These are phyloP conservation scores for Oryza officinalis DNA, from an alignment of 176 grass and related monocot genomes.

Conservation along the genomic window DNA sequence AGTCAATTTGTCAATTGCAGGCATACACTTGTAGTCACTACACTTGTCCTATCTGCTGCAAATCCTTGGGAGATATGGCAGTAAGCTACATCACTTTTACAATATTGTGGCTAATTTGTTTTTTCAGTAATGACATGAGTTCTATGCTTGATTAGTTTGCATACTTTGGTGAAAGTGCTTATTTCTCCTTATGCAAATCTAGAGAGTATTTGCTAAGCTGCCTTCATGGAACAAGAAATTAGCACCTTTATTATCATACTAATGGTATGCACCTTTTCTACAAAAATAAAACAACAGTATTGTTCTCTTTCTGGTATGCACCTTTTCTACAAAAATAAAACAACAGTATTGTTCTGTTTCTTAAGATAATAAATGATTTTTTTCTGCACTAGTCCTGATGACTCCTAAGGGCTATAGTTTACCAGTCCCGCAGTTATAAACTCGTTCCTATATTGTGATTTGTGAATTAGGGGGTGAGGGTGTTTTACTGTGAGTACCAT, in stretches of 20 bases:
- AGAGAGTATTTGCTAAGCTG: slow-evolving; percentile 25
- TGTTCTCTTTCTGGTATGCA: too few relatives aligned
- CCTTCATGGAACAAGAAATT: slow-evolving; percentile 22
- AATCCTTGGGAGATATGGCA: slow-evolving; percentile 98
- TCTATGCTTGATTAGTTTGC: background rate
- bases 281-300: background rate
- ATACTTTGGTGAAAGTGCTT: background rate
- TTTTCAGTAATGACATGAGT: background rate
- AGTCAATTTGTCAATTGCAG: slow-evolving; percentile 42
- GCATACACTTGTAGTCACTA: slow-evolving; percentile 99
- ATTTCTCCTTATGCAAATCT: slow-evolving; percentile 15
- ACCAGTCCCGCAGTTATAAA: background rate
- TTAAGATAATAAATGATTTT: background rate
- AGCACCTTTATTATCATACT: background rate
- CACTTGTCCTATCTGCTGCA: slow-evolving; percentile 96
- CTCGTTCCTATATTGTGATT: background rate
- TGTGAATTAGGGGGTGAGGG: background rate
- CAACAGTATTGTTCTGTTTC: background rate
- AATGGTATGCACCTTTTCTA: slow-evolving; percentile 21
- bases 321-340: slow-evolving; percentile 1
- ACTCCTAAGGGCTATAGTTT: background rate
- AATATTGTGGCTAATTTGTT: slow-evolving; percentile 16
- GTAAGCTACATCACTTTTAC: slow-evolving; percentile 52
- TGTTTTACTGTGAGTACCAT: background rate
- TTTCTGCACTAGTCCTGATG: background rate